Conservation (phyloP, 148 eudicot species). For the Chenopodium quinoa region DNA sequence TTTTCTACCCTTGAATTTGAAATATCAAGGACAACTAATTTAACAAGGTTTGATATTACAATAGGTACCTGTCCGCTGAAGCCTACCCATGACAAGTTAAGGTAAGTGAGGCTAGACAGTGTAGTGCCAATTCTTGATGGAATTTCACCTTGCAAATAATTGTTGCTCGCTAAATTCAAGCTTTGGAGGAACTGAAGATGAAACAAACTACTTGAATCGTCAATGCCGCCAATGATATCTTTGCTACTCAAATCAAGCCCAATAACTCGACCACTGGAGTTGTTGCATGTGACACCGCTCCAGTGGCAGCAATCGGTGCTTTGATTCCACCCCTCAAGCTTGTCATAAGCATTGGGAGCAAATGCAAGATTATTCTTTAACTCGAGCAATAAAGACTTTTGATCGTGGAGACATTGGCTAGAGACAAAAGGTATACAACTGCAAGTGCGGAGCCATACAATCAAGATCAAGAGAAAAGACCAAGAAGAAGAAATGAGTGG, state of each 20-base stretch:
- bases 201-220: slow-evolving; percentile 18
- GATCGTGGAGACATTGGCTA: slow-evolving; percentile 16
- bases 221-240: background rate
- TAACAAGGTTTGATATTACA: slow-evolving; percentile 17
- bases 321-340: slow-evolving; percentile 5
- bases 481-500: too few species aligned
- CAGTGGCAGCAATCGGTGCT: slow-evolving; percentile 23
- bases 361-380: background rate
- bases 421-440: background rate
- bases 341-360: background rate
- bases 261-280: slow-evolving; percentile 15
- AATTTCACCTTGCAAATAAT: background rate
- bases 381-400: slow-evolving; percentile 14
- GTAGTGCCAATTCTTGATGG: slow-evolving; percentile 30
- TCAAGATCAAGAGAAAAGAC: too few species aligned
- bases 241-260: slow-evolving; percentile 18
- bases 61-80: slow-evolving; percentile 32
- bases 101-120: slow-evolving; percentile 30
- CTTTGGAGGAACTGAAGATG: slow-evolving; percentile 20
- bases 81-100: slow-evolving; percentile 35
- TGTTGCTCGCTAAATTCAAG: slow-evolving; percentile 33
- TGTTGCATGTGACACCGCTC: slow-evolving; percentile 14
- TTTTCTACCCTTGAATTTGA: background rate
- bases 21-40: slow-evolving; percentile 41
- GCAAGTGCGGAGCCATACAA: background rate